A percentile compares a stretch with the other conserved stretches of the same genome.
phyloP scores from a whole-genome alignment of 192 early-diverging fungal species.

The Geranomyces variabilis region DNA sequence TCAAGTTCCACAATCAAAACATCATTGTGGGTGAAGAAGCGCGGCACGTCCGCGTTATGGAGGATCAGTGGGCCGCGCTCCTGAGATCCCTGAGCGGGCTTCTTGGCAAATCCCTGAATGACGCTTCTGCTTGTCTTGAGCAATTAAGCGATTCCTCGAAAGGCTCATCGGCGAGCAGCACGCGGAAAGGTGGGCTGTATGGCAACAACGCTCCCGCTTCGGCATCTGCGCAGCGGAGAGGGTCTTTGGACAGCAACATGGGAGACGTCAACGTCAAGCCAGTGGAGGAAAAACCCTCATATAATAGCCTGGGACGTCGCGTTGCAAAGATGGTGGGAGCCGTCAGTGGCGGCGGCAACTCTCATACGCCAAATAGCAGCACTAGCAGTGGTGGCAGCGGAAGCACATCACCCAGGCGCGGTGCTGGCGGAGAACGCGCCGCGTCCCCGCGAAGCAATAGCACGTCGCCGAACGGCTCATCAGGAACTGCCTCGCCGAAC shows the following conservation, averaged over 20 bases:
- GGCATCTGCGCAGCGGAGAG: conserved; percentile 7
- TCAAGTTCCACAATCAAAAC: conserved; percentile 24
- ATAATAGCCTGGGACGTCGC: conserved; percentile 10
- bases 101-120: not conserved
- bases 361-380: not conserved
- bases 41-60: conserved; percentile 24
- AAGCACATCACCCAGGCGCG: too few relatives aligned
- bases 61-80: conserved; percentile 23
- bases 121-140: not conserved
- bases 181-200: too few relatives aligned
- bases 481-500: not conserved
- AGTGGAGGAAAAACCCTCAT: conserved; percentile 9
- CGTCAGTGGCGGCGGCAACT: not conserved
- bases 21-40: conserved; percentile 31
- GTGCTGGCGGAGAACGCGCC: too few relatives aligned
- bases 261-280: not conserved
- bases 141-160: conserved; percentile 6
- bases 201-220: not conserved
- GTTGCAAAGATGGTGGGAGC: conserved; percentile 4
- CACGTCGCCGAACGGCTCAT: not conserved
- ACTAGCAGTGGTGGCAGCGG: not conserved
- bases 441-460: not conserved
- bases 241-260: conserved; percentile 31
- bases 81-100: not conserved
- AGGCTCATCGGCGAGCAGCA: not conserved